Evolutionary conservation across 306 rosid species (phyloP), one percentile per base, ranked within the genome.

Genomic region (Cyclanthera cordifolia): DNA sequence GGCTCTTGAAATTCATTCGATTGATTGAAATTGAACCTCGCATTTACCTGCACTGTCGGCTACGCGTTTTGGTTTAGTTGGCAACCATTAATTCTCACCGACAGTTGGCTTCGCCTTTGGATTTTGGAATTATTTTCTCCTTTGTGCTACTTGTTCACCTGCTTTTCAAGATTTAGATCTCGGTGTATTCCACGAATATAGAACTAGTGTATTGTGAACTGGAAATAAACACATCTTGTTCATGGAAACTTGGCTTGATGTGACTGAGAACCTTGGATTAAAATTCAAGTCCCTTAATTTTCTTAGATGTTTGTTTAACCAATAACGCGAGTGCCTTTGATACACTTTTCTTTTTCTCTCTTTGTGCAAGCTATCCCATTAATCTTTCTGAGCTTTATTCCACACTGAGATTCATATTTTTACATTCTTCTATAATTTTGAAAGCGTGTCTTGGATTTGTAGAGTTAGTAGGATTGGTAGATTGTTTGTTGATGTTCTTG

Each of bases 11-110:
- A 20, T 25, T 66, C 12, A 15, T 66, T 46, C 8, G 55, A 8
- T 66, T 66, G 71, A 7, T 66, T 25, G 71, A 25, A 66, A 24
- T 66, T 66, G 21, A 14, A 45, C 20, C 46, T 65, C 53, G 32
- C 70, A 45, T 65, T 65, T 65, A 30, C 53, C 37, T 65, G 70
- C 53, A 45, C 30, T 65, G 70, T 65, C 53, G 53, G 70, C 37
- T 20, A 41, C 39, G 43, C 48, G 71, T 66, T 66, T 66, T 66
- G 55, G 24, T 66, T 19, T 66, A 47, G 39, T 46, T 23, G 70
- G 39, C 53, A 25, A 14, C 27, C 21, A 24, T 14, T 66, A 46
- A 45, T 66, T 46, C 54, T 47, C 70, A 46, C 70, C 54, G 70
- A 66, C 70, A 60, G 19, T 63, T 20, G 10, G 51, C 10, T 24